phyloP scores from a whole-genome alignment of 805 yeast species.

The Candida andamanensis region DNA sequence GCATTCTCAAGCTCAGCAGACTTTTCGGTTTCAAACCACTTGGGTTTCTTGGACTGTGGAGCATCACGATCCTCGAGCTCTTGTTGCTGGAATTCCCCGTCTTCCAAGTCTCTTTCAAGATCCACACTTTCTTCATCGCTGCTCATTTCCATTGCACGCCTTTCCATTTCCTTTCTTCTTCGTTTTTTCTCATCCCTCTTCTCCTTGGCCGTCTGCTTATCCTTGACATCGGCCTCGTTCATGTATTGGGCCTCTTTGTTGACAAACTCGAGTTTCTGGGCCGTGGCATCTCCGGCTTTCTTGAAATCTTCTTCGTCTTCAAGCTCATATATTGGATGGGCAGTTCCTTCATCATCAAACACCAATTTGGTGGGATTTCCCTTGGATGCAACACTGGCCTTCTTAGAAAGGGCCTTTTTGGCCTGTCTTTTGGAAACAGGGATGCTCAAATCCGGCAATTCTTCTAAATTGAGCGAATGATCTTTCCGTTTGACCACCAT shows the following conservation, averaged over 20 bases:
- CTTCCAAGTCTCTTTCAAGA: slow-evolving; percentile 36
- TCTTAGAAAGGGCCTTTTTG: slow-evolving; percentile 84
- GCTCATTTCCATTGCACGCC: slow-evolving; percentile 42
- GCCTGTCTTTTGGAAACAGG: slow-evolving; percentile 80
- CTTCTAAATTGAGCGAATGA: slow-evolving; percentile 63
- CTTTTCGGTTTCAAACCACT: slow-evolving; percentile 44
- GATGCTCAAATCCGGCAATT: slow-evolving; percentile 52
- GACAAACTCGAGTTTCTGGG: slow-evolving; percentile 65
- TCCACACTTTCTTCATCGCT: slow-evolving; percentile 30
- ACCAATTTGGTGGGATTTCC: slow-evolving; percentile 73
- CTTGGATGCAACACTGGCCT: slow-evolving; percentile 54
- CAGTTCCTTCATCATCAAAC: slow-evolving; percentile 91
- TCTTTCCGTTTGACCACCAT: slow-evolving; percentile 74
- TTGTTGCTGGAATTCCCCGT: slow-evolving; percentile 39
- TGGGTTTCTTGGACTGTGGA: slow-evolving; percentile 39
- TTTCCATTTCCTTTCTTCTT: slow-evolving; percentile 75
- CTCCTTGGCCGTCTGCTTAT: slow-evolving; percentile 69
- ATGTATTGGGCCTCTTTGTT: slow-evolving; percentile 61
- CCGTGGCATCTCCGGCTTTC: slow-evolving; percentile 62
- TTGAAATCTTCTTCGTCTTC: slow-evolving; percentile 85
- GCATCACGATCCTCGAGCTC: slow-evolving; percentile 28
- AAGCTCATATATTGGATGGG: slow-evolving; percentile 88
- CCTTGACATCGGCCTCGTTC: slow-evolving; percentile 68
- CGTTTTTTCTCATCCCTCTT: slow-evolving; percentile 87
- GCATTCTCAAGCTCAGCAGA: slow-evolving; percentile 14